Conservation (phyloP, 805 yeast genomes). For the Saccharomyces paradoxus region DNA sequence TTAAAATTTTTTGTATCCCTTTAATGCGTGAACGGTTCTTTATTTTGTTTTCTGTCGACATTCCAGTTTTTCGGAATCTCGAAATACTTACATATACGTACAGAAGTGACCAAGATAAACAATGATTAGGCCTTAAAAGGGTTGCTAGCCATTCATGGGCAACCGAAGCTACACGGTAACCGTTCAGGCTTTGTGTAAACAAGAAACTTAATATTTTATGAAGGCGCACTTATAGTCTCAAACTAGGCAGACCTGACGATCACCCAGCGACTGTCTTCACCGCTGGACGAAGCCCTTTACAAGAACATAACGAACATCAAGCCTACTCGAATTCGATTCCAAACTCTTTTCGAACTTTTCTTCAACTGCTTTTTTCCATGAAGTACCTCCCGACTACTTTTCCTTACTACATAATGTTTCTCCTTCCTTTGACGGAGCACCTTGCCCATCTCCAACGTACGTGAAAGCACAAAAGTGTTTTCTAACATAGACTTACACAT, state of each 20-base stretch:
- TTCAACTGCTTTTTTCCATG: too few species aligned
- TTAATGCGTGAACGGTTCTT: constrained; percentile 8
- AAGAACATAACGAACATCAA: too few species aligned
- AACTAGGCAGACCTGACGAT: too few species aligned
- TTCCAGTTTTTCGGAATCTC: neutral
- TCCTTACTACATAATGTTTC: neutral
- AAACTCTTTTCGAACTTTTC: too few species aligned
- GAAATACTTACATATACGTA: neutral
- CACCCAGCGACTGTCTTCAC: too few species aligned
- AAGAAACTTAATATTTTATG: too few species aligned
- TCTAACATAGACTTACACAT: neutral
- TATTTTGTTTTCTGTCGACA: neutral
- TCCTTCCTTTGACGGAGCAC: too few species aligned
- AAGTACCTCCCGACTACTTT: too few species aligned
- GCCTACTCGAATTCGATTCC: too few species aligned
- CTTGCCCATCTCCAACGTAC: neutral
- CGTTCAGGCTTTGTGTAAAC: neutral
- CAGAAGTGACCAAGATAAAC: neutral
- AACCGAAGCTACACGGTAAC: neutral
- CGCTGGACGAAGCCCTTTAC: too few species aligned
- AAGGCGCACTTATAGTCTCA: too few species aligned
- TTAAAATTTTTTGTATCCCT: neutral
- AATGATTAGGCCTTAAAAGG: neutral
- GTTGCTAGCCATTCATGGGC: neutral
- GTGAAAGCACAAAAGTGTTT: neutral